Percentiles rank a stretch among this genome's conserved stretches.
Conservation (phyloP, 2,329 filamentous ascomycete species). For the Mariannaea elegans region DNA sequence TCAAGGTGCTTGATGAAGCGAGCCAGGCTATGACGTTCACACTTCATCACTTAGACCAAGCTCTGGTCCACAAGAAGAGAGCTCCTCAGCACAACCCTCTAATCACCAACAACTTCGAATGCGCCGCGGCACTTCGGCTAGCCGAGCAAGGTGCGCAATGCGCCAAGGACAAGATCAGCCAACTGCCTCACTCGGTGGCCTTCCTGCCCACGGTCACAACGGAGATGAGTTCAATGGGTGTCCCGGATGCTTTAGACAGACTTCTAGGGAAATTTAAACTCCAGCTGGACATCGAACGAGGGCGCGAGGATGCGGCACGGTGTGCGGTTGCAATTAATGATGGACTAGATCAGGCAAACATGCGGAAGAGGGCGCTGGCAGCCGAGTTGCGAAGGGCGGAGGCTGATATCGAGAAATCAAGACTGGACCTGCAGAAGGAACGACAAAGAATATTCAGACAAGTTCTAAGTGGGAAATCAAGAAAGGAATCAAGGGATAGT, state of each 20-base stretch:
- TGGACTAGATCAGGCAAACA: conserved; percentile 45
- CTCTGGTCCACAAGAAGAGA: conserved; percentile 50
- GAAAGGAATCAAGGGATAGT: not conserved
- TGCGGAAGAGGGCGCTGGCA: conserved; percentile 41
- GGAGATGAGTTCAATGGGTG: not conserved
- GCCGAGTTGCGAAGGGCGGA: conserved; percentile 44
- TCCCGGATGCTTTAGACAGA: conserved; percentile 1
- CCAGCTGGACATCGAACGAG: conserved; percentile 60
- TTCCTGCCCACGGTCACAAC: conserved; percentile 8
- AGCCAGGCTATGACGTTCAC: conserved; percentile 45
- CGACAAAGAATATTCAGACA: conserved; percentile 49
- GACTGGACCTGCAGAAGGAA: conserved; percentile 53
- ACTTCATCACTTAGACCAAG: conserved; percentile 51
- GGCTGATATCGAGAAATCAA: conserved; percentile 44
- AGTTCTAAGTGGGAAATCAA: conserved; percentile 21
- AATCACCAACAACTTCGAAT: conserved; percentile 8
- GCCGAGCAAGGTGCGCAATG: conserved; percentile 2
- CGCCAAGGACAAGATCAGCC: conserved; percentile 2
- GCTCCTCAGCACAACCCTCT: conserved; percentile 51
- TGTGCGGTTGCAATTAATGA: conserved; percentile 44
- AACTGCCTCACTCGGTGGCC: conserved; percentile 6
- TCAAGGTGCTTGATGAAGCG: conserved; percentile 51
- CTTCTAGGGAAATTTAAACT: conserved; percentile 59
- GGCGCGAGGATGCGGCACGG: conserved; percentile 47
- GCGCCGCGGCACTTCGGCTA: conserved; percentile 11